Evolutionary conservation across 179 eudicot species (phyloP), one percentile per base, ranked within the genome.

Genomic region (Heliamphora ciliata): DNA sequence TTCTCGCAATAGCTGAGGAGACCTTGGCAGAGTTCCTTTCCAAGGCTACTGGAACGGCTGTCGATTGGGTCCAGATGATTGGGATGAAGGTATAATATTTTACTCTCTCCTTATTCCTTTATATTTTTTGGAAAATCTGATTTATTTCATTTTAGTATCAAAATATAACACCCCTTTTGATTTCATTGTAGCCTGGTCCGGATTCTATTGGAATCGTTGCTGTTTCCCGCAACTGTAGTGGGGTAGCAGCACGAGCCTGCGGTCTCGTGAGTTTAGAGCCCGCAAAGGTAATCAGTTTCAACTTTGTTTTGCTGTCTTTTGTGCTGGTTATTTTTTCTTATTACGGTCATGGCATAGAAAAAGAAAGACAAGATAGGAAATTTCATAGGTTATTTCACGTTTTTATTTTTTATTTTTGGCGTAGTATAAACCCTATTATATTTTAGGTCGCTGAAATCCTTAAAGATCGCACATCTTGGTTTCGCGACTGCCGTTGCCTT

Each of bases 1-100:
- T 96, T 90, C 94, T 96, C 15, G 85, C 98, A 40, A 92, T 96
- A 77, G 99, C 99, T 51, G 99, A 96, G 90, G 98, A 96, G 87
- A 94, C 98, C 81, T 88, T 96, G 90, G 89, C 97, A 85, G 99
- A 94, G 96, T 96, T 96, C 97, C 98, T 96, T 82, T 96, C 98
- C 14, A 96, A 96, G 97, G 99, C 99, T 84, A 96, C 97, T 18
- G 99, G 99, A 89, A 96, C 99, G 90, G 98, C 99, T 86, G 94
- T 96, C 76, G 98, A 96, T 91, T 96, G 99, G 99, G 98, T 96
- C 87, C 99, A 91, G 88, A 96, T 96, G 99, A 97, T 97, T 91
- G 99, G 98, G 92, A 96, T 96, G 99, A 96, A 96, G 99, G 99
- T 96, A 63, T 50, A 52, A 52, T 31, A 2, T n/a, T 76, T 59